Conservation (phyloP, 768 basidiomycete species). For the Mycena epipterygia region DNA sequence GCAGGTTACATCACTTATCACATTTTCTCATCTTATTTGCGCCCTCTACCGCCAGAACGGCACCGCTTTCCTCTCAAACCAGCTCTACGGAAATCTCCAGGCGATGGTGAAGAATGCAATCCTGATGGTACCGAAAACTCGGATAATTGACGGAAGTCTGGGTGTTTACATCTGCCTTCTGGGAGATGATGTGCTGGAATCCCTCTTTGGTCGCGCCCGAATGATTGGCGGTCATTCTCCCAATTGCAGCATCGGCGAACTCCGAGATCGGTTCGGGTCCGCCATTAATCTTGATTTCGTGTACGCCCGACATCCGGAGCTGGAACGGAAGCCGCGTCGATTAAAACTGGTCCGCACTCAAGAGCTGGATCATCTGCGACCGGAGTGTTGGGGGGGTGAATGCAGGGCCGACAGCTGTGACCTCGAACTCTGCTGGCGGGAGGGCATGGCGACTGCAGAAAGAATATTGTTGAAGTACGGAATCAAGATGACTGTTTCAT, state of each 20-base stretch:
- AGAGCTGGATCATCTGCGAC: conserved; percentile 42
- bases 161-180: conserved; percentile 25
- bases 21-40: conserved; percentile 23
- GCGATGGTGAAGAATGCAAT: conserved; percentile 36
- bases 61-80: conserved; percentile 29
- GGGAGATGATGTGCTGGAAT: conserved; percentile 38
- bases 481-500: neutral
- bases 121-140: conserved; percentile 25
- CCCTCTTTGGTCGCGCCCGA: conserved; percentile 29
- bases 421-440: conserved; percentile 34
- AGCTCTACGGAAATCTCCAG: conserved; percentile 35
- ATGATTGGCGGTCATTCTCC: conserved; percentile 36
- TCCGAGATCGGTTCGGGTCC: conserved; percentile 6
- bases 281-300: conserved; percentile 23
- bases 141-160: conserved; percentile 8
- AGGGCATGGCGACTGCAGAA: too few species aligned
- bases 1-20: conserved; percentile 23
- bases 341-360: conserved; percentile 9
- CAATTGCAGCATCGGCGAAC: neutral
- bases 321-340: conserved; percentile 14
- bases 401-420: conserved; percentile 36
- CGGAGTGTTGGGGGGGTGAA: conserved; percentile 38
- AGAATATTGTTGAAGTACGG: conserved; percentile 4
- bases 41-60: conserved; percentile 10
- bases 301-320: conserved; percentile 14